Base-by-base conservation (phyloP, 139 green algal genomes). In the Micractinium sp. region DNA sequence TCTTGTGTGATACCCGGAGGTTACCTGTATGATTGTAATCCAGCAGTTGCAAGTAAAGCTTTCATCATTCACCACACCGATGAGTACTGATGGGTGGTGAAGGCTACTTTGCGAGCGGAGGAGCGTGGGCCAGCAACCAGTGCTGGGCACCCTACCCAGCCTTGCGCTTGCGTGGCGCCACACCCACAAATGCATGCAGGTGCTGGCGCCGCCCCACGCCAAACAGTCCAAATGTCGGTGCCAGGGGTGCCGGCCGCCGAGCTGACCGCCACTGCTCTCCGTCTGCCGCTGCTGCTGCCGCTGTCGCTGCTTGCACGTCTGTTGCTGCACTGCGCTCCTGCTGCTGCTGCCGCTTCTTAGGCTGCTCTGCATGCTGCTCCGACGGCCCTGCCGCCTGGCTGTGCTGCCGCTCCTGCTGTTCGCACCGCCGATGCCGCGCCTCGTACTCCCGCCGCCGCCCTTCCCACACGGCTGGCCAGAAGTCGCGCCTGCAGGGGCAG, bases 381-480 rank as follows among this genome's bases (percentile, higher is more conserved):
- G 47, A 5, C 23, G 35, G 23, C 35, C 73, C 66, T 41, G 60
- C 67, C 79, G 81, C 80, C 74, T 86, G 81, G 75, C 81, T n/a
- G n/a, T 33, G 22, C 39, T n/a, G 22, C 61, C 36, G 35, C 78
- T 87, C 35, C 67, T 36, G 9, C 25, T 20, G 61, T 0, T 63
- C 27, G 16, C 18, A 47, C 31, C 33, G 29, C 69, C 73, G 33
- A n/a, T 76, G 69, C 56, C 35, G 53, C 3, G 67, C 60, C 38
- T 76, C 86, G 27, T 91, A 90, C 22, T 86, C 19, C 27, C 85
- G 61, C 66, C 81, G 75, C 82, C 92, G 86, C 2, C 38, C 47
- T 38, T 87, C 77, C 79, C 92, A 92, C n/a, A 92, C 63, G 14
- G 73, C 82, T 18, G 92, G 90, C 94, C 94, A 96, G 89, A 90